Conservation (phyloP, 352 stramenopile species). For the Aphanomyces invadans region DNA sequence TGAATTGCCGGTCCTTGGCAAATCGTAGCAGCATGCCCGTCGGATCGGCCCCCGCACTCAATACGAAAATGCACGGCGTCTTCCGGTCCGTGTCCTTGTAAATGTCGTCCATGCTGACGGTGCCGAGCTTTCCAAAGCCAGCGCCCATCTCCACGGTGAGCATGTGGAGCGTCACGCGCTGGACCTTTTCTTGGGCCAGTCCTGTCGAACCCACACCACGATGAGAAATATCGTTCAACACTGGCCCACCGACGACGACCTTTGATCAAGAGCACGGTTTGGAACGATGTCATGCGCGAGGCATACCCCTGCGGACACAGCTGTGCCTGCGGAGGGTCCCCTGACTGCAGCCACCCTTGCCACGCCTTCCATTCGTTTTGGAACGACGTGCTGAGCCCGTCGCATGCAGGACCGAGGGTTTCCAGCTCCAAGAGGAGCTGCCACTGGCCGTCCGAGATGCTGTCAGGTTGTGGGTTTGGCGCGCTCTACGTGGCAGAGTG, state of each 20-base stretch:
- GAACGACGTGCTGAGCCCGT: conserved; percentile 60
- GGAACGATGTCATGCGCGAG: conserved; percentile 46
- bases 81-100: conserved; percentile 87
- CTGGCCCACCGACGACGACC: conserved; percentile 19
- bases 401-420: conserved; percentile 35
- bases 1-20: conserved; percentile 84
- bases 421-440: conserved; percentile 75
- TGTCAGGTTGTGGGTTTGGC: conserved; percentile 55
- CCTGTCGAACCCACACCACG: conserved; percentile 34
- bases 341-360: conserved; percentile 47
- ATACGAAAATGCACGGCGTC: conserved; percentile 91
- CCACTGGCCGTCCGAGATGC: conserved; percentile 74
- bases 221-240: conserved; percentile 24
- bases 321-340: conserved; percentile 27
- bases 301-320: conserved; percentile 44
- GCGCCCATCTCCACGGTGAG: conserved; percentile 80
- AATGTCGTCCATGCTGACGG: conserved; percentile 90
- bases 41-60: conserved; percentile 87
- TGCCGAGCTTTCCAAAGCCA: conserved; percentile 72
- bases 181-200: conserved; percentile 85
- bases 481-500: conserved; percentile 25
- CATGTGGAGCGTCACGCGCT: conserved; percentile 77
- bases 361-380: conserved; percentile 48
- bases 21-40: conserved; percentile 91
- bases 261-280: conserved; percentile 68